phyloP scores from a whole-genome alignment of 208 protist genomes.

The Lotmaria passim region DNA sequence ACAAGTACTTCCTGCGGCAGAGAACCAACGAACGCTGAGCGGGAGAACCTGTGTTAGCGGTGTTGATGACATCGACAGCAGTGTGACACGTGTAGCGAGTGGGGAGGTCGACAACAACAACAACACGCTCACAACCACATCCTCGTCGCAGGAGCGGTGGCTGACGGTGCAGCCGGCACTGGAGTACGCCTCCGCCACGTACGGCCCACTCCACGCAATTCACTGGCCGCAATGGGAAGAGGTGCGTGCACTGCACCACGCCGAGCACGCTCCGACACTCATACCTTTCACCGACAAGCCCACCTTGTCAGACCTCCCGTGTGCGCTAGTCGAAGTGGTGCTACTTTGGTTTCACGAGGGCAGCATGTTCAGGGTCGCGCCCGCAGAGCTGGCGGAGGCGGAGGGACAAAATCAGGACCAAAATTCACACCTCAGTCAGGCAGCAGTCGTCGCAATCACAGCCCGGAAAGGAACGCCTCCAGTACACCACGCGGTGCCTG shows the following conservation, averaged over 20 bases:
- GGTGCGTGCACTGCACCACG: constrained; percentile 11
- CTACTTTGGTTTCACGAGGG: constrained; percentile 29
- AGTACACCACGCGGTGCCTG: too few relatives aligned
- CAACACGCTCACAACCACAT: background rate
- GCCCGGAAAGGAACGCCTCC: too few relatives aligned
- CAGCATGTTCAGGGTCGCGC: constrained; percentile 2
- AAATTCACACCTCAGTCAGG: too few relatives aligned
- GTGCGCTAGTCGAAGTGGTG: constrained; percentile 19
- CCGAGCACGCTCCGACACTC: constrained; percentile 1
- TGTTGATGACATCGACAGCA: background rate
- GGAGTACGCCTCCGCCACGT: constrained; percentile 24
- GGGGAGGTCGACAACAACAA: background rate
- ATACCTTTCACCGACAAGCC: background rate
- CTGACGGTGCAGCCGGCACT: constrained; percentile 33
- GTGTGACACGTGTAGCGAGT: background rate
- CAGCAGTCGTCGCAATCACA: too few relatives aligned
- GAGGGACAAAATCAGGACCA: background rate
- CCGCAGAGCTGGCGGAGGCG: constrained; percentile 12
- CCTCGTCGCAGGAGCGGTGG: constrained; percentile 4
- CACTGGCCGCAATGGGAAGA: constrained; percentile 33
- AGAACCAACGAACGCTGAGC: too few relatives aligned
- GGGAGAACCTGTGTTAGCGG: background rate
- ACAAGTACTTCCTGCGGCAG: too few relatives aligned
- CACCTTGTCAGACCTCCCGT: background rate
- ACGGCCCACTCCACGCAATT: constrained; percentile 24